Evolutionary conservation across 2,329 filamentous ascomycete genomes (phyloP).

Genomic region (Thielaviopsis punctulata): DNA sequence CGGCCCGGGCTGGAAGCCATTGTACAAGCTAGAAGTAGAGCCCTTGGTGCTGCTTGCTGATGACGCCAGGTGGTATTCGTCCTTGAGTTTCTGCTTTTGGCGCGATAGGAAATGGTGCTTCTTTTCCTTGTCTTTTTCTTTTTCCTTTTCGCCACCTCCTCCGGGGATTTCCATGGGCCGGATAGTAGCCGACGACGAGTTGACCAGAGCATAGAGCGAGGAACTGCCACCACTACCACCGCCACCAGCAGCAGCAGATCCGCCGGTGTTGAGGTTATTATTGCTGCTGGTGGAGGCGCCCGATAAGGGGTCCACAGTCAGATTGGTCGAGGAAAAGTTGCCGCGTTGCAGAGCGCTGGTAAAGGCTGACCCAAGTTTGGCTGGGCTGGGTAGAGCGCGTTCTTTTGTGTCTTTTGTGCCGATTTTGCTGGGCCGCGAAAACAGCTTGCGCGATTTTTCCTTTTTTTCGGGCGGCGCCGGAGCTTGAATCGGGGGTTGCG

Average conservation of each 20-base stretch:
- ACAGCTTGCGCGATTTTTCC: conserved; percentile 66
- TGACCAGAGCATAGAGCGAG: conserved; percentile 57
- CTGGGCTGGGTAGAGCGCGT: conserved; percentile 54
- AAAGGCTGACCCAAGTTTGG: conserved; percentile 50
- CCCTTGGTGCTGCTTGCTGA: conserved; percentile 56
- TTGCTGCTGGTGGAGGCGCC: background rate
- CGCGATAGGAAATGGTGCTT: conserved; percentile 66
- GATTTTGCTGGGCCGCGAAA: conserved; percentile 62
- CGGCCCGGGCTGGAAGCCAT: conserved; percentile 58
- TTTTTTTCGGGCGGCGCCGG: conserved; percentile 53
- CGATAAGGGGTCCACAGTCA: conserved; percentile 35
- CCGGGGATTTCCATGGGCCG: conserved; percentile 38
- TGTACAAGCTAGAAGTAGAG: conserved; percentile 61
- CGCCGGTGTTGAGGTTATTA: background rate
- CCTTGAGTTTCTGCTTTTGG: conserved; percentile 63
- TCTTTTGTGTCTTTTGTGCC: conserved; percentile 50
- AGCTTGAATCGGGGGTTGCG: conserved; percentile 23
- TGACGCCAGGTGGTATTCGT: conserved; percentile 56
- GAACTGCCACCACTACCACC: conserved; percentile 17
- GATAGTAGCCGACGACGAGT: conserved; percentile 61
- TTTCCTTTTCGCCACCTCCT: conserved; percentile 27
- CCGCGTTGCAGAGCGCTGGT: conserved; percentile 42
- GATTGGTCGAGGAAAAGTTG: conserved; percentile 55
- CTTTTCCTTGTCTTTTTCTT: conserved; percentile 51
- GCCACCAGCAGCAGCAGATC: conserved; percentile 31